These are phyloP conservation scores for Rhododendron ferrugineum DNA, from an alignment of 148 eudicot genomes.

Conservation along the genomic window DNA sequence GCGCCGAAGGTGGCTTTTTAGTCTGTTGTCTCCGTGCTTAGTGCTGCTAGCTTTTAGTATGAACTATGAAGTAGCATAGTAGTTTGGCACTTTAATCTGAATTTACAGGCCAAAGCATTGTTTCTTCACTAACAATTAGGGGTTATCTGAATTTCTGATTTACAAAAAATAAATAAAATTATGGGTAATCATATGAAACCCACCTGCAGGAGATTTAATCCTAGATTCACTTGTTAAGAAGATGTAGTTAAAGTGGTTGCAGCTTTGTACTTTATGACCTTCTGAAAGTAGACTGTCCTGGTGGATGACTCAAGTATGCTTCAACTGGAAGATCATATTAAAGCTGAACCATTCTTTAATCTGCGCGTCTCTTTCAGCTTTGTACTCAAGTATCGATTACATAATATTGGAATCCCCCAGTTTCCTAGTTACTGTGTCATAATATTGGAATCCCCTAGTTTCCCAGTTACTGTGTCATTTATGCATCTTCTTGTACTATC, in stretches of 20 bases:
- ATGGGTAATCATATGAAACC: not conserved
- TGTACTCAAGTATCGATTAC: not conserved
- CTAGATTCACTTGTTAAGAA: not conserved
- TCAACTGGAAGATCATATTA: not conserved
- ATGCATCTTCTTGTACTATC: not conserved
- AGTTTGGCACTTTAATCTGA: not conserved
- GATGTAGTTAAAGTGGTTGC: not conserved
- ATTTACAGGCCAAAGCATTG: not conserved
- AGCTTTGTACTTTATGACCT: not conserved
- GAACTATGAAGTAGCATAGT: not conserved
- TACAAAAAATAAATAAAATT: too few relatives aligned
- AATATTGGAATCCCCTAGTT: not conserved
- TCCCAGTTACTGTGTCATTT: not conserved
- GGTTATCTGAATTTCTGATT: too few relatives aligned
- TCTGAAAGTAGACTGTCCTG: not conserved
- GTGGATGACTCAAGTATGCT: not conserved
- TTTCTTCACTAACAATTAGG: not conserved
- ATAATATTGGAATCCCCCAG: not conserved
- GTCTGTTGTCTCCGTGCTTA: not conserved
- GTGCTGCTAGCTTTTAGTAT: not conserved
- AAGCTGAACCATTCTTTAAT: not conserved
- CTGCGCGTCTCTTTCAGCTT: not conserved
- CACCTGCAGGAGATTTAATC: not conserved
- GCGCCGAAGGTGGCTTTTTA: conserved; percentile 67
- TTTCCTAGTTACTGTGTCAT: not conserved